phyloP scores from a whole-genome alignment of 352 stramenopile species.

The Phytopythium delawarense region DNA sequence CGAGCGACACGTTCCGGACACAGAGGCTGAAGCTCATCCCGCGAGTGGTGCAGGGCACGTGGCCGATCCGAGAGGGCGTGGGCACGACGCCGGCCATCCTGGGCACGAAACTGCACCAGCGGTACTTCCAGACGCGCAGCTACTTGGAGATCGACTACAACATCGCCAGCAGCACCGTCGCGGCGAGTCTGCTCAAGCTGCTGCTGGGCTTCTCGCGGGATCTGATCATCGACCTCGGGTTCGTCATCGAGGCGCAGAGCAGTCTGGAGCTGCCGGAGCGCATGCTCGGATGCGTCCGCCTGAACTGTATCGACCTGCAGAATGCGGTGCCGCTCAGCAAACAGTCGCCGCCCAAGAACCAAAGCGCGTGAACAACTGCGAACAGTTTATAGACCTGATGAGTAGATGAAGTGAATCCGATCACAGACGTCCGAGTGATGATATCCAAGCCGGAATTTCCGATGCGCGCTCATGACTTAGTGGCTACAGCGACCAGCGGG shows the following conservation, averaged over 20 bases:
- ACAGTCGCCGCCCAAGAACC: conserved; percentile 17
- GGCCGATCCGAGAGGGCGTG: conserved; percentile 82
- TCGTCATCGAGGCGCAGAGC: conserved; percentile 74
- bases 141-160: conserved; percentile 82
- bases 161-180: conserved; percentile 71
- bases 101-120: conserved; percentile 85
- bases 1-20: conserved; percentile 61
- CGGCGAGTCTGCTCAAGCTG: conserved; percentile 63
- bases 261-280: conserved; percentile 71
- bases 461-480: neutral
- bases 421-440: neutral
- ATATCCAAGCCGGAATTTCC: neutral
- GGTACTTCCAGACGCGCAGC: conserved; percentile 63
- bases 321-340: conserved; percentile 44
- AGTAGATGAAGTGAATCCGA: neutral
- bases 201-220: conserved; percentile 60
- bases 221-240: conserved; percentile 78
- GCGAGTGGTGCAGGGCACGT: conserved; percentile 86
- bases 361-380: neutral
- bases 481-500: neutral
- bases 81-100: conserved; percentile 88
- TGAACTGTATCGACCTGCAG: conserved; percentile 59
- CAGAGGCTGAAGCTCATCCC: conserved; percentile 90
- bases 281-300: conserved; percentile 61
- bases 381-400: neutral